phyloP scores from a whole-genome alignment of 345 rosid species.

The Moricandia arvensis region DNA sequence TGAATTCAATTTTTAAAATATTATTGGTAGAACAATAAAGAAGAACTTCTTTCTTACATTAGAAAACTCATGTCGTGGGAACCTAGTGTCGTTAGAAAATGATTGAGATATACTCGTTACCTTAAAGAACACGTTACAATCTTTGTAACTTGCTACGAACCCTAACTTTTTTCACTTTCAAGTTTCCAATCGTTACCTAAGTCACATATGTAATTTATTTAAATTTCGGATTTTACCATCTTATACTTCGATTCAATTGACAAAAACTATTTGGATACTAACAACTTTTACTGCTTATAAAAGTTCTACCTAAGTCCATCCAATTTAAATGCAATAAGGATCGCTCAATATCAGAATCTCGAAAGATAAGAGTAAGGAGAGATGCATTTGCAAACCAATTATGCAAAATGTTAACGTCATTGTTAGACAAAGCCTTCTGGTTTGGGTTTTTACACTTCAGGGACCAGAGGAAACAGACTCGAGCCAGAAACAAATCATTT shows the following conservation, averaged over 20 bases:
- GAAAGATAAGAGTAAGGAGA: background rate
- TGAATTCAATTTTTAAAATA: background rate
- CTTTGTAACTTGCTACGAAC: background rate
- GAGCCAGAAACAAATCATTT: background rate
- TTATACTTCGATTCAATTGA: background rate
- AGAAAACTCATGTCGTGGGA: background rate
- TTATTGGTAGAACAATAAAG: background rate
- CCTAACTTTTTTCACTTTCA: background rate
- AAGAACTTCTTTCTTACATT: background rate
- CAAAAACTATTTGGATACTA: background rate
- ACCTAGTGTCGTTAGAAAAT: background rate
- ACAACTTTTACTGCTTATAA: background rate
- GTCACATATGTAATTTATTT: background rate
- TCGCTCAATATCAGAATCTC: background rate
- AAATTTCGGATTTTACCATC: background rate
- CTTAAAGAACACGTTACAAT: background rate
- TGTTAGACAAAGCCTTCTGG: constrained; percentile 25
- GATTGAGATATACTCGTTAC: background rate
- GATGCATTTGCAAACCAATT: background rate
- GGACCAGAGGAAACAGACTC: constrained; percentile 25
- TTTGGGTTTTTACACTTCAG: constrained; percentile 25
- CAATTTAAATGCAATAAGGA: background rate
- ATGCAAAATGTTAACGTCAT: constrained; percentile 6
- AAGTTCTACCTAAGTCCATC: background rate
- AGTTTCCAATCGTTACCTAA: background rate